Conservation (phyloP, 2,329 filamentous ascomycete species). For the Penicillium decumbens region DNA sequence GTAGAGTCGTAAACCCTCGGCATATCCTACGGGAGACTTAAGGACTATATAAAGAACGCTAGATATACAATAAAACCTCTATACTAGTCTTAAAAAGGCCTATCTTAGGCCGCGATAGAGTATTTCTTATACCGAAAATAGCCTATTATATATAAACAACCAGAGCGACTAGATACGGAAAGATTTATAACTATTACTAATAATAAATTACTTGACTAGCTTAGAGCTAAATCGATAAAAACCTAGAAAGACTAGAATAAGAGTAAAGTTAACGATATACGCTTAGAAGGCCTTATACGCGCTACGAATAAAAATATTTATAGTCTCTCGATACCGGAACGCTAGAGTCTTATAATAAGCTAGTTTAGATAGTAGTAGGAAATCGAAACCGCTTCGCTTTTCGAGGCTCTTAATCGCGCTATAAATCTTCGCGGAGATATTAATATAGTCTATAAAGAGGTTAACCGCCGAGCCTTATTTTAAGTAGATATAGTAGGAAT, state of each 20-base stretch:
- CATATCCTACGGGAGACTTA: not conserved
- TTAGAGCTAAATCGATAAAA: conserved; percentile 1
- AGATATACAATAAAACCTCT: conserved; percentile 2
- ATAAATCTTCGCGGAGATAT: not conserved
- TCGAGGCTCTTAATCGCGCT: conserved; percentile 4
- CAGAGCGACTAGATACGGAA: not conserved
- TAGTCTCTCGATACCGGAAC: not conserved
- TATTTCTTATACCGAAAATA: not conserved
- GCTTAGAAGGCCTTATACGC: conserved; percentile 3
- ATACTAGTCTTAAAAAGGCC: conserved; percentile 5
- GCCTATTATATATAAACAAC: conserved; percentile 1
- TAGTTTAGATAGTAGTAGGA: conserved; percentile 4
- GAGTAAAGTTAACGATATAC: not conserved
- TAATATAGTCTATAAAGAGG: conserved; percentile 2
- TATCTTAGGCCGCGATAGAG: not conserved
- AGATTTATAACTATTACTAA: not conserved
- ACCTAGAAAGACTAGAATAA: not conserved
- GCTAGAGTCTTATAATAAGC: conserved; percentile 1
- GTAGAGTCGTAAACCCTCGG: conserved; percentile 5
- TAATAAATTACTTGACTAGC: not conserved
- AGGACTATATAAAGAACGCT: not conserved
- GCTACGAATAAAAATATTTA: conserved; percentile 1
- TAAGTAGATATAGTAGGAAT: conserved; percentile 14
- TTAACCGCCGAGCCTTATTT: conserved; percentile 4
- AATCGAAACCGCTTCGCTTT: not conserved